Percentiles rank a stretch among this genome's conserved stretches.
These are phyloP conservation scores for Dictyostelium capitatum DNA, from an alignment of 78 protist genomes.

Conservation along the genomic window DNA sequence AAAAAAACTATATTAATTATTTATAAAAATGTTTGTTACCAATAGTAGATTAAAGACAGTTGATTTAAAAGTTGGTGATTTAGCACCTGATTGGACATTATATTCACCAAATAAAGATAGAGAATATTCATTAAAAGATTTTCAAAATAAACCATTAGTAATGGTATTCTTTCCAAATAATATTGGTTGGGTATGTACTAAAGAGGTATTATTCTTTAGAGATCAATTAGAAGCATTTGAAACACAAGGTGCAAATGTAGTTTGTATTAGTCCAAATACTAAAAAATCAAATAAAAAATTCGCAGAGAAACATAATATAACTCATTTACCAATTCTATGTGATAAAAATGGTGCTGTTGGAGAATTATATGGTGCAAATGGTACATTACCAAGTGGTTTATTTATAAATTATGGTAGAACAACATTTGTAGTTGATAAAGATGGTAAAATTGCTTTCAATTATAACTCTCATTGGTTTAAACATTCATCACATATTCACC, in stretches of 20 bases:
- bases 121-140: background rate
- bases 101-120: constrained; percentile 2
- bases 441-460: too few relatives aligned
- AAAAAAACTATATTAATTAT: too few relatives aligned
- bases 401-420: too few relatives aligned
- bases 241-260: constrained; percentile 30
- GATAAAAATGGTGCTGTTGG: constrained; percentile 36
- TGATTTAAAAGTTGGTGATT: constrained; percentile 45
- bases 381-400: constrained; percentile 7
- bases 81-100: constrained; percentile 22
- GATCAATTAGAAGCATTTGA: constrained; percentile 32
- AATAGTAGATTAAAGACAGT: too few relatives aligned
- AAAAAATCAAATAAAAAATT: constrained; percentile 53
- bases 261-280: constrained; percentile 52
- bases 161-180: constrained; percentile 23
- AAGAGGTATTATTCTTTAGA: background rate
- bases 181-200: background rate
- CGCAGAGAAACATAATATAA: constrained; percentile 9
- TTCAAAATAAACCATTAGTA: constrained; percentile 22
- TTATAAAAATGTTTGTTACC: too few relatives aligned
- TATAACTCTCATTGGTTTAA: too few relatives aligned
- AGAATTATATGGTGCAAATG: constrained; percentile 20
- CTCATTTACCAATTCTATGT: constrained; percentile 32
- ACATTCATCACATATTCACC: too few relatives aligned
- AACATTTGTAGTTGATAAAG: too few relatives aligned